These are phyloP conservation scores for Nemophila menziesii DNA, from an alignment of 257 asterid genomes.

Conservation along the genomic window DNA sequence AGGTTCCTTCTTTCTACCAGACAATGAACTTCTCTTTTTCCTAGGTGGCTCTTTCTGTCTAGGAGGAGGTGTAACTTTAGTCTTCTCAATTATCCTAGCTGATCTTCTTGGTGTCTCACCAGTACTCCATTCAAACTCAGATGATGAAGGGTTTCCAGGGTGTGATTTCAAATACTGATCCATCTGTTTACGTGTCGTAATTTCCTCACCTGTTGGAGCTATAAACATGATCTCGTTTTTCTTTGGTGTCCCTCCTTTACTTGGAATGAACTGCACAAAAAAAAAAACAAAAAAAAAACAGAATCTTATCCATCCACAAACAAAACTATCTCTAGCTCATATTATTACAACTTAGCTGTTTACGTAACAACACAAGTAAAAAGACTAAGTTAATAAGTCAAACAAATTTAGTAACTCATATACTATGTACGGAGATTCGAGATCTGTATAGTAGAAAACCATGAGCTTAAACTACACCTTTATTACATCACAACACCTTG, in stretches of 20 bases:
- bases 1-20: conserved; percentile 15
- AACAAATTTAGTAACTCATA: too few relatives aligned
- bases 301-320: not conserved
- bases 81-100: conserved; percentile 74
- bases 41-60: conserved; percentile 46
- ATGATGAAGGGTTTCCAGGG: conserved; percentile 49
- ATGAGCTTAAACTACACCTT: too few relatives aligned
- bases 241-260: conserved; percentile 49
- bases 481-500: not conserved
- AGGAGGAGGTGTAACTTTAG: conserved; percentile 48
- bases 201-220: conserved; percentile 84
- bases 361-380: too few relatives aligned
- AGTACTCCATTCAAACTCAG: conserved; percentile 90
- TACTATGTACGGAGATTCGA: too few relatives aligned
- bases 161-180: conserved; percentile 67
- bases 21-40: conserved; percentile 20
- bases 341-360: too few relatives aligned
- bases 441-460: too few relatives aligned
- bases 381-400: too few relatives aligned
- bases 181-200: conserved; percentile 51
- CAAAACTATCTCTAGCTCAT: not conserved
- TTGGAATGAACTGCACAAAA: conserved; percentile 47
- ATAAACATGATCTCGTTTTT: conserved; percentile 61
- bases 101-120: conserved; percentile 98
- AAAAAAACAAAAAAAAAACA: not conserved